Evolutionary conservation across 108 stramenopile species (phyloP).

Genomic region (Conticribra guillardii): DNA sequence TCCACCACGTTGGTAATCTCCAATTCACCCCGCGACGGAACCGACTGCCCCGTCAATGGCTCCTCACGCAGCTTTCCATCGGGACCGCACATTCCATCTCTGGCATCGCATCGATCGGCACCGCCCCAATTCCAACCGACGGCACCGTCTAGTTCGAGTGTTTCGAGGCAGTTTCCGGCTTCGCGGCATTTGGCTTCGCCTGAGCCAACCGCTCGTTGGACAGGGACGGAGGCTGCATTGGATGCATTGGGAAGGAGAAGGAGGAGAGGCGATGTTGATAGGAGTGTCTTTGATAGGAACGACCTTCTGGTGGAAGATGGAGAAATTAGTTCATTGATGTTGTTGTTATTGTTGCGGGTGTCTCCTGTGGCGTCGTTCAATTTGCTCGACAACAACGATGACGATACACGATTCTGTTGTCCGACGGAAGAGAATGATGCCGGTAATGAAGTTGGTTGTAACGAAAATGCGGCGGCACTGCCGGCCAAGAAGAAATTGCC

Average conservation of each 20-base stretch:
- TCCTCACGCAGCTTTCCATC: slow-evolving; percentile 61
- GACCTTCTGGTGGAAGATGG: slow-evolving; percentile 9
- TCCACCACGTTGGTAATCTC: slow-evolving; percentile 66
- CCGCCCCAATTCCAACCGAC: slow-evolving; percentile 91
- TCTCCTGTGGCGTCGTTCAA: not conserved
- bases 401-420: not conserved
- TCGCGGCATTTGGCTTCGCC: slow-evolving; percentile 71
- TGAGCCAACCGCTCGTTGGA: slow-evolving; percentile 73
- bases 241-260: slow-evolving; percentile 8
- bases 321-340: not conserved
- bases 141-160: slow-evolving; percentile 79
- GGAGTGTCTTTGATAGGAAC: slow-evolving; percentile 12
- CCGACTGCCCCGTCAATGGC: slow-evolving; percentile 45
- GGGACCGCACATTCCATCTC: slow-evolving; percentile 73
- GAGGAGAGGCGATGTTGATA: slow-evolving; percentile 3
- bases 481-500: not conserved
- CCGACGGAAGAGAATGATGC: not conserved
- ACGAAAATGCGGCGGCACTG: too few species aligned
- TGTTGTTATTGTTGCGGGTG: not conserved
- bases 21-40: slow-evolving; percentile 38
- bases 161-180: slow-evolving; percentile 83
- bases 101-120: slow-evolving; percentile 81
- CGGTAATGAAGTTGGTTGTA: too few species aligned
- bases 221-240: slow-evolving; percentile 54
- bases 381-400: not conserved